These are phyloP conservation scores for Suhomyces sp. DNA, from an alignment of 805 yeast species.

Conservation along the genomic window DNA sequence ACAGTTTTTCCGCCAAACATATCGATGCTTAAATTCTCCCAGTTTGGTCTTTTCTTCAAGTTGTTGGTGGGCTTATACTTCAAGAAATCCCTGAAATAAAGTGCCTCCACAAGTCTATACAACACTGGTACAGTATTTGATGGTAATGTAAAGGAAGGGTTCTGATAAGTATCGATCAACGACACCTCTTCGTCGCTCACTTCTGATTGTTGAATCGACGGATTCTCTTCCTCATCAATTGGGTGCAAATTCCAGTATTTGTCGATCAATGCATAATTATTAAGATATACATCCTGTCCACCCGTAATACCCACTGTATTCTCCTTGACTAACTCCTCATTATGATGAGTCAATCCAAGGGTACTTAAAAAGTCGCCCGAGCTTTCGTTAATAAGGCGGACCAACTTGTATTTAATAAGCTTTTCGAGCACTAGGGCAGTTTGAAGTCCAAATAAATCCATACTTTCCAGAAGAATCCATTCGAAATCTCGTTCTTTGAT, in stretches of 20 bases:
- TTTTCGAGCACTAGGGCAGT: conserved; percentile 48
- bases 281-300: conserved; percentile 21
- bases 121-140: conserved; percentile 76
- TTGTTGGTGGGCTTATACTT: conserved; percentile 40
- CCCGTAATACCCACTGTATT: conserved; percentile 33
- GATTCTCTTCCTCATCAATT: conserved; percentile 21
- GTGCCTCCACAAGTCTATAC: conserved; percentile 65
- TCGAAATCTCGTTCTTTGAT: conserved; percentile 63
- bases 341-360: conserved; percentile 3
- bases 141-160: conserved; percentile 66
- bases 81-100: conserved; percentile 57
- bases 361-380: conserved; percentile 4
- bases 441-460: conserved; percentile 64
- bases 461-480: conserved; percentile 50
- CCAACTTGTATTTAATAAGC: conserved; percentile 48
- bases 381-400: conserved; percentile 29
- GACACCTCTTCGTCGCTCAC: conserved; percentile 5
- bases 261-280: conserved; percentile 37
- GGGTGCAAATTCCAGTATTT: conserved; percentile 53
- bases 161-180: conserved; percentile 38
- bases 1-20: conserved; percentile 42
- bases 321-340: conserved; percentile 16
- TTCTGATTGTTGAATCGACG: not conserved
- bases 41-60: conserved; percentile 37
- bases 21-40: conserved; percentile 44